A percentile compares a stretch with the other conserved stretches of the same genome.
Conservation (phyloP, 495 filamentous ascomycete genomes). For the Daldinia concentrica region DNA sequence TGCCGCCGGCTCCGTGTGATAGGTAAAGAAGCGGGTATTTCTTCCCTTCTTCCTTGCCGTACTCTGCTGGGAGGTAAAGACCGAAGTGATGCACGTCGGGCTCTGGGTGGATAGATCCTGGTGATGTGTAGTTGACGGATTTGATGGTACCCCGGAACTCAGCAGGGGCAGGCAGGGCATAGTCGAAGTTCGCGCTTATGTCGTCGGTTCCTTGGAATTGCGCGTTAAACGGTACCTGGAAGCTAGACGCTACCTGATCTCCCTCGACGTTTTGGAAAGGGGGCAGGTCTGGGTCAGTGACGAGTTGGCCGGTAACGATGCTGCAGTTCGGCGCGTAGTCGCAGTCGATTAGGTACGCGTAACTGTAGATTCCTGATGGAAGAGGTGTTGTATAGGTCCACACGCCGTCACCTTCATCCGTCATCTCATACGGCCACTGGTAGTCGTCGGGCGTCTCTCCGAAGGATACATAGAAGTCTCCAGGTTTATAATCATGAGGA, state of each 20-base stretch:
- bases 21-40: slow-evolving; percentile 49
- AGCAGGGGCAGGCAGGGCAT: slow-evolving; percentile 42
- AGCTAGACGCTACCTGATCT: slow-evolving; percentile 48
- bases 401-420: slow-evolving; percentile 30
- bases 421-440: slow-evolving; percentile 49
- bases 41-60: slow-evolving; percentile 35
- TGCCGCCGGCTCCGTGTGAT: slow-evolving; percentile 43
- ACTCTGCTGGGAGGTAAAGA: slow-evolving; percentile 48
- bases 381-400: slow-evolving; percentile 48
- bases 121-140: slow-evolving; percentile 48
- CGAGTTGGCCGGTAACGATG: slow-evolving; percentile 48
- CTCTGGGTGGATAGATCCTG: slow-evolving; percentile 46
- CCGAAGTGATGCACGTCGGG: slow-evolving; percentile 46
- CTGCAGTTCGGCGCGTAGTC: slow-evolving; percentile 47
- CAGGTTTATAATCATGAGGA: slow-evolving; percentile 45
- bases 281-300: slow-evolving; percentile 46
- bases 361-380: slow-evolving; percentile 47
- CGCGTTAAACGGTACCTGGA: slow-evolving; percentile 48
- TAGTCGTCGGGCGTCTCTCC: slow-evolving; percentile 36
- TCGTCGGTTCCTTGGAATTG: slow-evolving; percentile 46
- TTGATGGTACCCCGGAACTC: slow-evolving; percentile 39
- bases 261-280: slow-evolving; percentile 47
- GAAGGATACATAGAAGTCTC: slow-evolving; percentile 45
- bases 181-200: slow-evolving; percentile 48
- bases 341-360: slow-evolving; percentile 47